Evolutionary conservation across 768 basidiomycete species (phyloP).

Genomic region (Suillus ampliporus): DNA sequence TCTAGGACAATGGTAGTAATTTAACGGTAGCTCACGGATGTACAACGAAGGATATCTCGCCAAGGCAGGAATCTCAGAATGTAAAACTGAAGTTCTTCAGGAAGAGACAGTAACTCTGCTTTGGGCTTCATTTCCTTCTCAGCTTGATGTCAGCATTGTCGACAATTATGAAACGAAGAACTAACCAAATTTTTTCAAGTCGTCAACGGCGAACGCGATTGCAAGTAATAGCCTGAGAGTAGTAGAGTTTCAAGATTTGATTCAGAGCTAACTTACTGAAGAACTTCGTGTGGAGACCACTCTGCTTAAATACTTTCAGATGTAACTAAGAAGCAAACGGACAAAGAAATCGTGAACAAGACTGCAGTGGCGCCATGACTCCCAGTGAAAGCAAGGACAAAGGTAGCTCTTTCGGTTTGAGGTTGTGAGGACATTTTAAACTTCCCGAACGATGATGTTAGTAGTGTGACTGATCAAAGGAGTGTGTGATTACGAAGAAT

Average conservation of each 20-base stretch:
- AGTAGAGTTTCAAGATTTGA: too few species aligned
- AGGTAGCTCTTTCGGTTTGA: too few species aligned
- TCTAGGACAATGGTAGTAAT: not conserved
- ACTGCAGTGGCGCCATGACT: not conserved
- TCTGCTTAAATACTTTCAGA: not conserved
- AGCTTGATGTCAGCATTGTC: not conserved
- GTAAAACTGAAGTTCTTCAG: not conserved
- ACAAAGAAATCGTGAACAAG: not conserved
- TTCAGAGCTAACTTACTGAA: too few species aligned
- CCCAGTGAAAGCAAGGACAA: too few species aligned
- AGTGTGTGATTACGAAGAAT: not conserved
- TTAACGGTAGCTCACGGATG: conserved; percentile 1
- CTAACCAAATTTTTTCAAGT: not conserved
- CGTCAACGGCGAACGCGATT: not conserved
- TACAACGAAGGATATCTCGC: not conserved
- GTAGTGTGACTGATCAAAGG: conserved; percentile 5
- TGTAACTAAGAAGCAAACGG: not conserved
- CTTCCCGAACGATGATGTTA: too few species aligned
- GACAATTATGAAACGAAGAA: not conserved
- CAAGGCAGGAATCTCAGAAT: conserved; percentile 4
- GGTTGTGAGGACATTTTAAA: too few species aligned
- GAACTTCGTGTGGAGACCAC: not conserved
- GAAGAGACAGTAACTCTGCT: not conserved
- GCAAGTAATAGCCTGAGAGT: not conserved
- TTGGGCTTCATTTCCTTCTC: not conserved